A percentile compares a stretch with the other conserved stretches of the same genome.
Evolutionary conservation across 164 flowering plant genomes (phyloP).

Genomic region (Piper betle): DNA sequence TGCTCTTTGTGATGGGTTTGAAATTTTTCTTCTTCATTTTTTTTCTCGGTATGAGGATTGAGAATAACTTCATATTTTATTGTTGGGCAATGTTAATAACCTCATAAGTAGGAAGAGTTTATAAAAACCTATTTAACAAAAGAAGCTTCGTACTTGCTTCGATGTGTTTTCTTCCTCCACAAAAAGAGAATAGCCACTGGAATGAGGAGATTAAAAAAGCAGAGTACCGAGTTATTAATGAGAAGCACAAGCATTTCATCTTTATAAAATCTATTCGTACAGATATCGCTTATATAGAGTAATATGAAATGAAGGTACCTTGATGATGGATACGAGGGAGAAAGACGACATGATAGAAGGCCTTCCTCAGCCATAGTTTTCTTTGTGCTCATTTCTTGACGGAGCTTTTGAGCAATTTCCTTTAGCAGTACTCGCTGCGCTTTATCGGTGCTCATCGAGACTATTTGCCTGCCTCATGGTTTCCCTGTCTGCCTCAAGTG

Average conservation of each 20-base stretch:
- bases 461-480: conserved; percentile 67
- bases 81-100: no score
- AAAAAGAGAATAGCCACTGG: conserved; percentile 69
- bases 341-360: conserved; percentile 31
- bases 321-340: conserved; percentile 40
- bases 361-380: conserved; percentile 40
- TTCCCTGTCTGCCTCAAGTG: conserved; percentile 34
- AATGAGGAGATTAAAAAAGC: conserved; percentile 2
- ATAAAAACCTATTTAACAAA: background rate
- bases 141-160: conserved; percentile 55
- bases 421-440: conserved; percentile 66
- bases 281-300: background rate
- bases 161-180: conserved; percentile 69
- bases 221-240: background rate
- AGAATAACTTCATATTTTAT: no score
- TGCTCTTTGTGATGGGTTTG: no score
- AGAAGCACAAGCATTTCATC: background rate
- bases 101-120: background rate
- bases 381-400: conserved; percentile 55
- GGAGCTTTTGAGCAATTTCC: conserved; percentile 86
- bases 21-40: no score
- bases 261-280: background rate
- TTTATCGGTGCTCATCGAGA: conserved; percentile 88
- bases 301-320: conserved; percentile 27
- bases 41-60: no score